phyloP scores from a whole-genome alignment of 2,329 filamentous ascomycete species.

The Arachnopeziza araneosa region DNA sequence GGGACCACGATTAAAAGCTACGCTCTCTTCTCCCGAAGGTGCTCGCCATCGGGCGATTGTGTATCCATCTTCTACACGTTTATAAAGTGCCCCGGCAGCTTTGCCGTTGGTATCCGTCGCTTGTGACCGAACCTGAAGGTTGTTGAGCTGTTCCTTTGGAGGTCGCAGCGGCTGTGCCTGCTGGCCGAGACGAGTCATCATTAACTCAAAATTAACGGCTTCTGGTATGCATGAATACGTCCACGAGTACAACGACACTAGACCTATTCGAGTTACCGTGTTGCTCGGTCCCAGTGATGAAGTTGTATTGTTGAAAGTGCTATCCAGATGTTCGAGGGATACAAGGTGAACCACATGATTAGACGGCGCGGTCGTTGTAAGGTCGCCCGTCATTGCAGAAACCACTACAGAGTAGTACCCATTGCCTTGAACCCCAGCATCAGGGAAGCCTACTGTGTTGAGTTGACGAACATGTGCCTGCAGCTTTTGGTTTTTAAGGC shows the following conservation, averaged over 20 bases:
- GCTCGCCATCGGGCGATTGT: constrained; percentile 32
- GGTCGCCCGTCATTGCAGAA: constrained; percentile 30
- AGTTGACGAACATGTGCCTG: constrained; percentile 36
- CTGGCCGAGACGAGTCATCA: constrained; percentile 27
- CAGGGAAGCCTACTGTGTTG: constrained; percentile 35
- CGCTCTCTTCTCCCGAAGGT: constrained; percentile 37
- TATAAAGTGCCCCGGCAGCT: background rate
- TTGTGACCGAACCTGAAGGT: background rate
- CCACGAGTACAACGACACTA: constrained; percentile 38
- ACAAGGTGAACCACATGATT: constrained; percentile 35
- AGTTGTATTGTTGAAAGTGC: constrained; percentile 21
- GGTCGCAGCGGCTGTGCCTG: constrained; percentile 11
- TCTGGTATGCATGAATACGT: constrained; percentile 34
- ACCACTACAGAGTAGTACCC: constrained; percentile 35
- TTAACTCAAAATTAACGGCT: constrained; percentile 31
- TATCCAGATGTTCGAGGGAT: constrained; percentile 33
- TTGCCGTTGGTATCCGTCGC: background rate
- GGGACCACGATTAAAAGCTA: constrained; percentile 35
- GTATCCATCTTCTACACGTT: constrained; percentile 36
- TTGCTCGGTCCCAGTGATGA: background rate
- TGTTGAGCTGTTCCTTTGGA: constrained; percentile 1
- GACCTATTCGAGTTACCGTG: constrained; percentile 24
- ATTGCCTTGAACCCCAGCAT: constrained; percentile 31
- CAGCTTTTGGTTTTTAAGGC: background rate
- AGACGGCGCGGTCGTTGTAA: constrained; percentile 24